These are phyloP conservation scores for Phenoliferia sp. DNA, from an alignment of 1,284 basidiomycete species.

Conservation along the genomic window DNA sequence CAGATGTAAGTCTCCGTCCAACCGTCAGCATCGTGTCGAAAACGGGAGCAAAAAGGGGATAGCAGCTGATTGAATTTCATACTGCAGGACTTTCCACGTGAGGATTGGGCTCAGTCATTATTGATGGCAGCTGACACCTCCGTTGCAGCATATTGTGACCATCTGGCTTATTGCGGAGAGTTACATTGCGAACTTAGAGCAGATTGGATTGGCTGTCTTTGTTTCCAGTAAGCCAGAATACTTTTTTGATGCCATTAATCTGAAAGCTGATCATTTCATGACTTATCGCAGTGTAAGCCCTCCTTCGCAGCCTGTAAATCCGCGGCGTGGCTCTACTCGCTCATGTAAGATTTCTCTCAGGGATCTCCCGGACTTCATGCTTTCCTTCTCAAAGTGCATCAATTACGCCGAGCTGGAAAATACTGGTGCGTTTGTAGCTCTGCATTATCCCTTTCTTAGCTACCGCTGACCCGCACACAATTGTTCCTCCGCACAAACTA, in stretches of 20 bases:
- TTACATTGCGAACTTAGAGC: constrained; percentile 42
- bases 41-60: not conserved
- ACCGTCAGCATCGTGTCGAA: not conserved
- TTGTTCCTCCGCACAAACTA: constrained; percentile 38
- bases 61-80: not conserved
- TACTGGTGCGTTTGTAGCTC: not conserved
- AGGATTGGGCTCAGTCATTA: not conserved
- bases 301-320: not conserved
- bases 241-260: no score
- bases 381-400: constrained; percentile 64
- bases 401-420: constrained; percentile 65
- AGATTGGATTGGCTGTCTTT: constrained; percentile 70
- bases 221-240: constrained; percentile 34
- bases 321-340: not conserved
- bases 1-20: constrained; percentile 41
- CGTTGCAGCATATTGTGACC: constrained; percentile 80
- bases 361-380: not conserved
- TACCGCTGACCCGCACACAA: not conserved
- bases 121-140: not conserved
- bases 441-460: not conserved
- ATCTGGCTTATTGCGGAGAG: constrained; percentile 96
- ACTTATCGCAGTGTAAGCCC: not conserved
- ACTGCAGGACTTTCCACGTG: not conserved
- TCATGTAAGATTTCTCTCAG: not conserved
- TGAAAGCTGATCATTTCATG: constrained; percentile 43